phyloP scores from a whole-genome alignment of 768 basidiomycete genomes.

The Chalciporus sphaerocephalus region DNA sequence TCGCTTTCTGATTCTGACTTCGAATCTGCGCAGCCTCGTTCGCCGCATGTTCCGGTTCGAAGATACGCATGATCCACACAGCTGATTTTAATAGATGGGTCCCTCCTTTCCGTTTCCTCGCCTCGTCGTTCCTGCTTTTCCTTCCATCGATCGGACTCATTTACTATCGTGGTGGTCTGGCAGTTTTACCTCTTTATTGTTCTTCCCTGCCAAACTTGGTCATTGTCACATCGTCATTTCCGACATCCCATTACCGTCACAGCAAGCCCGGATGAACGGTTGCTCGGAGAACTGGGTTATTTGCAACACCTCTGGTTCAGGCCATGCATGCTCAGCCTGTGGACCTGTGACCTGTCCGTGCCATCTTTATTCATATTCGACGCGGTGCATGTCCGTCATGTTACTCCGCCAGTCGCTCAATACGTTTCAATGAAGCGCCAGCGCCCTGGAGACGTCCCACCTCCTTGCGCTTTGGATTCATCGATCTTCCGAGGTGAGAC shows the following conservation, averaged over 20 bases:
- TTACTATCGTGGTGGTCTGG: not conserved
- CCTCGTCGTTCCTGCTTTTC: not conserved
- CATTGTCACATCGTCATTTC: not conserved
- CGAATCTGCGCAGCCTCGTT: slow-evolving; percentile 19
- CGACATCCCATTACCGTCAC: not conserved
- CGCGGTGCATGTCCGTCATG: not conserved
- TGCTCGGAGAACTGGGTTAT: not conserved
- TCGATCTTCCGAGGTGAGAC: not conserved
- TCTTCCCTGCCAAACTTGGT: not conserved
- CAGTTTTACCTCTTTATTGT: not conserved
- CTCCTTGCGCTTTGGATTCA: not conserved
- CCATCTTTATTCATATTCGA: not conserved
- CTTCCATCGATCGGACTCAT: not conserved
- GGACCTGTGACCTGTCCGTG: not conserved
- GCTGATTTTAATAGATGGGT: not conserved
- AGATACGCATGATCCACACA: slow-evolving; percentile 23
- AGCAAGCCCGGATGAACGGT: not conserved
- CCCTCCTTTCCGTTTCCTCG: not conserved
- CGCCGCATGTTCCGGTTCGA: slow-evolving; percentile 27
- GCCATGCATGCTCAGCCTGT: too few relatives aligned
- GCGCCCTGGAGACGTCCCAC: not conserved
- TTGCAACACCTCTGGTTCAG: too few relatives aligned
- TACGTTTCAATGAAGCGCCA: not conserved
- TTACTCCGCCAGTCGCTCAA: not conserved
- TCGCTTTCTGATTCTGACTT: slow-evolving; percentile 9